Base-by-base conservation (phyloP, 345 rosid genomes). In the Dipteronia sinensis region DNA sequence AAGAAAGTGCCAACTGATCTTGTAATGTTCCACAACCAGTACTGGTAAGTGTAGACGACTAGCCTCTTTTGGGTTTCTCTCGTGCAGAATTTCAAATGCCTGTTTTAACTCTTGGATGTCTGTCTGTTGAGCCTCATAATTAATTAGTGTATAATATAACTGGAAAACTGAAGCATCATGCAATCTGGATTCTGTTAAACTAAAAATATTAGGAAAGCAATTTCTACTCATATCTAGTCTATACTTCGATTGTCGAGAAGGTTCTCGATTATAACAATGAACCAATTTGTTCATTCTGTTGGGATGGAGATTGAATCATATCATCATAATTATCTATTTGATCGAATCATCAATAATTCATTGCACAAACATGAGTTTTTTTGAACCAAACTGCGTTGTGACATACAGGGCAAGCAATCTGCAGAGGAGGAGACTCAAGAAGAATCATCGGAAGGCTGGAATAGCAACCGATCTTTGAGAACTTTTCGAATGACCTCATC, bases 1-100 rank as follows among this genome's bases (percentile, higher is more conserved):
- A 82, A 84, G 53, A 81, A 79, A 16, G 80, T 84, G 56, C 63
- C 78, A 11, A 74, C 82, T 0, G 93, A 90, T 82, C 66, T 82
- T 1, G 49, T 86, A 1, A 71, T 83, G 68, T 76, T 90, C 66
- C 81, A 75, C 76, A 88, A 88, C 63, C 80, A 82, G 56, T 79
- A 78, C 74, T 88, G 88, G 88, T 76, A 80, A 65, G 63, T 66
- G 59, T 66, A 17, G 22, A 10, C 11, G 10, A 8, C 46, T 42
- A 42, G 11, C 51, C 72, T 66, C n/a, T 49, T 49, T 27, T 49
- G 8, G 2, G 2, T 65, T 42, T 38, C 19, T 59, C 58, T 16
- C 7, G n/a, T 53, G 58, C 58, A 16, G 58, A 53, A 46, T 46
- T 46, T 46, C 49, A 2, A 9, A 10, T 2, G 13, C 49, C 49